These are phyloP conservation scores for Moesziomyces sp. DNA, from an alignment of 1,284 basidiomycete species.

Conservation along the genomic window DNA sequence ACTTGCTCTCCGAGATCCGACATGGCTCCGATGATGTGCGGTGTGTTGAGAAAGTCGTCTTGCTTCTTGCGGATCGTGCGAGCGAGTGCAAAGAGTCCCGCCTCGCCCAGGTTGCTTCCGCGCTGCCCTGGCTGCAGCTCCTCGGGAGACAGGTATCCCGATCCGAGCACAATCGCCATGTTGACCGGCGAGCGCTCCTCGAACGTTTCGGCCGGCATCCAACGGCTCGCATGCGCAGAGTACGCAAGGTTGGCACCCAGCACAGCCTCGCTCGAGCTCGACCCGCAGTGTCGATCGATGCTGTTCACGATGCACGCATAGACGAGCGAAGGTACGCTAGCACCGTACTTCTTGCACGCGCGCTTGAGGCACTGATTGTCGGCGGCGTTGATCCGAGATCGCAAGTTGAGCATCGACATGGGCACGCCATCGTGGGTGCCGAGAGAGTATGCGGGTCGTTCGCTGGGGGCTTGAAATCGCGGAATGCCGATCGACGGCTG, in stretches of 20 bases:
- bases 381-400: slow-evolving; percentile 1
- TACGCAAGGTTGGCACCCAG: slow-evolving; percentile 28
- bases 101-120: slow-evolving; percentile 10
- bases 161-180: slow-evolving; percentile 26
- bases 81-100: slow-evolving; percentile 20
- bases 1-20: slow-evolving; percentile 13
- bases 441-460: slow-evolving; percentile 4
- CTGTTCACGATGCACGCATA: slow-evolving; percentile 38
- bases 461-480: slow-evolving; percentile 11
- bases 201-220: slow-evolving; percentile 25
- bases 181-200: slow-evolving; percentile 18
- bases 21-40: slow-evolving; percentile 29
- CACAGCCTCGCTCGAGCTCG: slow-evolving; percentile 4
- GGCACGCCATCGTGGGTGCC: slow-evolving; percentile 8
- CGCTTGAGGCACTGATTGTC: slow-evolving; percentile 16
- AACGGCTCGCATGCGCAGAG: slow-evolving; percentile 29
- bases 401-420: slow-evolving; percentile 31
- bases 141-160: slow-evolving; percentile 18
- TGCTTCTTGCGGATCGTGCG: slow-evolving; percentile 26
- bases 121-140: slow-evolving; percentile 16
- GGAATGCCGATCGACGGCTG: slow-evolving; percentile 27
- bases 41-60: slow-evolving; percentile 15
- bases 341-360: slow-evolving; percentile 21
- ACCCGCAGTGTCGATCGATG: slow-evolving; percentile 25
- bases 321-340: slow-evolving; percentile 18